These are phyloP conservation scores for Myochromella boudieri DNA, from an alignment of 768 basidiomycete species.

Conservation along the genomic window DNA sequence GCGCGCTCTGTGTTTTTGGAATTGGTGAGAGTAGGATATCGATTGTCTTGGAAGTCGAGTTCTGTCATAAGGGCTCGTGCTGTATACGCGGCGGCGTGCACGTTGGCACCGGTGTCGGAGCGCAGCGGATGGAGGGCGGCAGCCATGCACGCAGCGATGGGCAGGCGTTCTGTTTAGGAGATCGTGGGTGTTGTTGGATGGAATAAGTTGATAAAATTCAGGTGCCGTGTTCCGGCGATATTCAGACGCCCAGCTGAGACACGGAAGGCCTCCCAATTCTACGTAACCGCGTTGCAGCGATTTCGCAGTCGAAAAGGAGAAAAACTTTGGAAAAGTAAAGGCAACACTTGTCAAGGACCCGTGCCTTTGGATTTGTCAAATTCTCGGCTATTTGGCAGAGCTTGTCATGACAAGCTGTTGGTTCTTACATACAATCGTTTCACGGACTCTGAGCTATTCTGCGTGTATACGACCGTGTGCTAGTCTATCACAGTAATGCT, in stretches of 20 bases:
- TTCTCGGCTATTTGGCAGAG: slow-evolving; percentile 11
- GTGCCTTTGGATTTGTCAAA: slow-evolving; percentile 19
- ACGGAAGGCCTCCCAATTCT: neutral
- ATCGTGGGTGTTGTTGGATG: slow-evolving; percentile 12
- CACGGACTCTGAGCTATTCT: too few species aligned
- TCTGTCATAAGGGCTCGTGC: slow-evolving; percentile 53
- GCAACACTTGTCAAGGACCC: neutral
- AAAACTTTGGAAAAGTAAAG: slow-evolving; percentile 8
- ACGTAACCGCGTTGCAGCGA: neutral
- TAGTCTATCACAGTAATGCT: slow-evolving; percentile 5
- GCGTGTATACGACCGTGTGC: too few species aligned
- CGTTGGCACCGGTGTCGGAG: slow-evolving; percentile 35
- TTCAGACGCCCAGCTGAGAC: neutral
- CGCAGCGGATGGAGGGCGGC: slow-evolving; percentile 48
- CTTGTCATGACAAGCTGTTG: neutral
- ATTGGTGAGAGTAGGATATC: slow-evolving; percentile 43
- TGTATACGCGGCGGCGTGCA: slow-evolving; percentile 43
- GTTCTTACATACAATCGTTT: too few species aligned
- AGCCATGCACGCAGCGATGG: slow-evolving; percentile 36
- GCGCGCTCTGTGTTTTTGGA: slow-evolving; percentile 22
- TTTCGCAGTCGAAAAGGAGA: slow-evolving; percentile 4
- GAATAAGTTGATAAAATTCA: slow-evolving; percentile 3
- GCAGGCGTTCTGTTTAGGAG: slow-evolving; percentile 19
- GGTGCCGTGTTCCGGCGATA: neutral
- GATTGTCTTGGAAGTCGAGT: slow-evolving; percentile 62